Evolutionary conservation across 2,329 filamentous ascomycete genomes (phyloP), one percentile per base, ranked within the genome.

Genomic region (Pestalotiopsis sp.): DNA sequence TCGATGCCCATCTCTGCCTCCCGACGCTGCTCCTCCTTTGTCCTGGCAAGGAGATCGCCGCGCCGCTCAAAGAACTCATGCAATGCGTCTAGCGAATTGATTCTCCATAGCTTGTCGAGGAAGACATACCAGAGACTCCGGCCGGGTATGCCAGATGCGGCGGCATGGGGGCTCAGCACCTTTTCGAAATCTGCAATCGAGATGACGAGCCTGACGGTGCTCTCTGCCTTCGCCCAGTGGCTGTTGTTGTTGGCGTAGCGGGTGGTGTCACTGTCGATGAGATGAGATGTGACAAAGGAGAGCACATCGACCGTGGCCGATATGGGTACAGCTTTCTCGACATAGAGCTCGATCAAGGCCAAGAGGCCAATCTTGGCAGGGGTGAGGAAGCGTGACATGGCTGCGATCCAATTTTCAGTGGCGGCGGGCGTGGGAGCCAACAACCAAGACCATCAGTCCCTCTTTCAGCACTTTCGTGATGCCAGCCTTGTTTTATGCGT

Each of bases 111-210:
- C 71, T 90, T 91, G 67, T 89, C 88, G 13, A 98, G 86, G 68
- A 98, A 93, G 2, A 92, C 83, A 76, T 98, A 94, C 90, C 95
- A 96, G n/a, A 98, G 81, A n/a, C 88, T 91, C 62, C 92, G 87
- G 2, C 94, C 94, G 0, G 94, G 92, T 68, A 93, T 82, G 49
- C 86, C 85, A 73, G 84, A 82, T 31, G 86, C 79, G 36, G 87
- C 84, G 5, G 85, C 82, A 72, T 87, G 84, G 36, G 83, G 81
- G 23, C 79, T 76, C 17, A 91, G 84, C n/a, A 90, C 80, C 67
- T 82, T 83, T 77, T 91, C 88, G 71, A 91, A 91, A 71, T 88
- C 83, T 52, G 86, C 81, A 72, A 91, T 85, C 66, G 84, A 83
- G 52, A 87, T 80, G 59, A 89, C 82, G 58, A 91, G 79, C 67